Conservation (phyloP, 768 basidiomycete species). For the Trametes cubensis region DNA sequence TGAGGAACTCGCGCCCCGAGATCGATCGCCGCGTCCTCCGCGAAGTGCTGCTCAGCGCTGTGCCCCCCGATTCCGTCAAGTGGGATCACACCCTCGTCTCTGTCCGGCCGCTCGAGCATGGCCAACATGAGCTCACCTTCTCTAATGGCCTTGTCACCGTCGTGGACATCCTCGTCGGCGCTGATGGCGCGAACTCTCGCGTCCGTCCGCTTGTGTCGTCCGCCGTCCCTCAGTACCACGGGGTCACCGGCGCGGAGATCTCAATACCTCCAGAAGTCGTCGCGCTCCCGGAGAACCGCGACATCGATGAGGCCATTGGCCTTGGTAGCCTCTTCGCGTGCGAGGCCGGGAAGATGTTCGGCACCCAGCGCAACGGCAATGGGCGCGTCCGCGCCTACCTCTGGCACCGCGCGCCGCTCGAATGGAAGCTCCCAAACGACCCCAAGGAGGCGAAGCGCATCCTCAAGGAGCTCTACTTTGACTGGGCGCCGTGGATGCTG, state of each 20-base stretch:
- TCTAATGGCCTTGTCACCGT: constrained; percentile 2
- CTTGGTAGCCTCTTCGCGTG: neutral
- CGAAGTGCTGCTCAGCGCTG: constrained; percentile 14
- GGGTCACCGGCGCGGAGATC: constrained; percentile 12
- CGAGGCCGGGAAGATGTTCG: constrained; percentile 7
- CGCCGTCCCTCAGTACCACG: constrained; percentile 6
- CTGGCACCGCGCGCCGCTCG: constrained; percentile 8
- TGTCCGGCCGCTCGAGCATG: constrained; percentile 31
- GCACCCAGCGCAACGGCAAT: constrained; percentile 8
- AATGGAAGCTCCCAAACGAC: constrained; percentile 2
- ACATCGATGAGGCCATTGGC: constrained; percentile 8
- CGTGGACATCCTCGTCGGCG: constrained; percentile 4
- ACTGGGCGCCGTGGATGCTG: constrained; percentile 13
- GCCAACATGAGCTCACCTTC: constrained; percentile 28
- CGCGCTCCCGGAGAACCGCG: constrained; percentile 10
- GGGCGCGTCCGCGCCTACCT: constrained; percentile 8
- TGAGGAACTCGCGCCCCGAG: constrained; percentile 11
- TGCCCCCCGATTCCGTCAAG: constrained; percentile 38
- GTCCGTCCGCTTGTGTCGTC: constrained; percentile 7
- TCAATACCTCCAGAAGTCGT: neutral
- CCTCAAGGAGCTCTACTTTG: neutral
- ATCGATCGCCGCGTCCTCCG: constrained; percentile 19
- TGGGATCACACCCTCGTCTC: constrained; percentile 44
- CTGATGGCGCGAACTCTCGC: constrained; percentile 10
- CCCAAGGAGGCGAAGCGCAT: constrained; percentile 1